phyloP scores from a whole-genome alignment of 2,329 filamentous ascomycete species.

The Epichloe scottii region DNA sequence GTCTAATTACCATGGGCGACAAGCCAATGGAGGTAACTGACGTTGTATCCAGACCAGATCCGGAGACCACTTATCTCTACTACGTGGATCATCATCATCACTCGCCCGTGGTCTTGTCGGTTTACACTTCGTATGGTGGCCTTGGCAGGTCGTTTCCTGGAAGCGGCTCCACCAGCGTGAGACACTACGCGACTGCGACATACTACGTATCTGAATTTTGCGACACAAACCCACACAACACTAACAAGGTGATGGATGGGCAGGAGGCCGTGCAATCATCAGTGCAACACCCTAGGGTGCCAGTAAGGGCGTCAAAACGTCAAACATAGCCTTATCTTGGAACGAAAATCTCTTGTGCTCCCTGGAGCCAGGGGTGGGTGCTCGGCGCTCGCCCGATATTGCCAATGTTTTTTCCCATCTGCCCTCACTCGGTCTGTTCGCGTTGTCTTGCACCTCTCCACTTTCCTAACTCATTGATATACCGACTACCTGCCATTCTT shows the following conservation, averaged over 20 bases:
- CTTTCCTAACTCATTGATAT: background rate
- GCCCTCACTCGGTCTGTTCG: background rate
- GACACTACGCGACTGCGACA: background rate
- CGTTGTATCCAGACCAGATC: background rate
- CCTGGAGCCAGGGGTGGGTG: background rate
- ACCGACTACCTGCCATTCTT: background rate
- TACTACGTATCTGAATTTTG: background rate
- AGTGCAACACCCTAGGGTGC: background rate
- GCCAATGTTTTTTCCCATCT: background rate
- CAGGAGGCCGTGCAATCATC: background rate
- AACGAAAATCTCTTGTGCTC: background rate
- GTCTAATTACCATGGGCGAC: background rate
- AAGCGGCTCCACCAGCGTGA: conserved; percentile 2
- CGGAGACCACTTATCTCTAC: background rate
- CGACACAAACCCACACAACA: background rate
- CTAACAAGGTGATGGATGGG: background rate
- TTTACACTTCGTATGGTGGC: background rate
- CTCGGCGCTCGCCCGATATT: background rate
- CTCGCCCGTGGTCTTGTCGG: background rate
- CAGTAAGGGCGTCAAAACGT: background rate
- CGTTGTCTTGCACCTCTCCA: background rate
- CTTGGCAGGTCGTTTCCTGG: background rate
- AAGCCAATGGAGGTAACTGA: background rate
- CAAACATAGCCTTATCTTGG: background rate
- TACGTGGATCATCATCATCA: background rate